phyloP scores from a whole-genome alignment of 805 yeast genomes.

The Candida maris region DNA sequence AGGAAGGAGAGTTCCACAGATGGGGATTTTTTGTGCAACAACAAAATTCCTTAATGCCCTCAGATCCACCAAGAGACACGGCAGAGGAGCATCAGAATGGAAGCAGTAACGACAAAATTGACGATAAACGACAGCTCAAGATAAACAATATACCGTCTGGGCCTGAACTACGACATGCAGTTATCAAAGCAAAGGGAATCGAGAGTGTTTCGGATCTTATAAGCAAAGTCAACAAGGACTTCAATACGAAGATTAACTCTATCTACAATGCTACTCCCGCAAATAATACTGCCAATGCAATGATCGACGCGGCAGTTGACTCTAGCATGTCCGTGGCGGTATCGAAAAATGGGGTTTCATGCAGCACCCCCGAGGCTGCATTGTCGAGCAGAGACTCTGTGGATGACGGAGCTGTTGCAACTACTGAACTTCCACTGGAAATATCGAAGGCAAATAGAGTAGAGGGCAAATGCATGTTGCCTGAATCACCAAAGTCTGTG shows the following conservation, averaged over 20 bases:
- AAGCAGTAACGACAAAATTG: constrained; percentile 1
- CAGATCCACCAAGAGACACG: constrained; percentile 13
- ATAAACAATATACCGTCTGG: constrained; percentile 48
- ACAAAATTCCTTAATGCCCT: constrained; percentile 36
- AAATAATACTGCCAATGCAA: constrained; percentile 1
- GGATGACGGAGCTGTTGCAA: background rate
- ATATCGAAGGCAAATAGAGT: background rate
- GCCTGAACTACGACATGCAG: constrained; percentile 52
- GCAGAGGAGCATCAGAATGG: constrained; percentile 1
- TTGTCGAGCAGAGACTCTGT: background rate
- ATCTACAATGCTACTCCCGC: constrained; percentile 18
- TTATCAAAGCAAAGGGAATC: constrained; percentile 72
- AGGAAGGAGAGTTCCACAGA: constrained; percentile 88
- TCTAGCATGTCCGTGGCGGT: background rate
- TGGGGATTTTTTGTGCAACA: constrained; percentile 80
- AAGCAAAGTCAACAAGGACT: constrained; percentile 55
- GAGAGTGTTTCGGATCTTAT: constrained; percentile 66
- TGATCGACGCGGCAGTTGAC: background rate
- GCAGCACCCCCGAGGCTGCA: background rate
- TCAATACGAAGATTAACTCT: constrained; percentile 26
- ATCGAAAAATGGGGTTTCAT: background rate
- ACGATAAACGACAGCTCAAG: constrained; percentile 20
- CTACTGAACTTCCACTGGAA: background rate
- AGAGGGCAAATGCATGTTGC: background rate
- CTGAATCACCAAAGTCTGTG: constrained; percentile 24